Conservation (phyloP, 345 rosid species). For the Camelina sativa region DNA sequence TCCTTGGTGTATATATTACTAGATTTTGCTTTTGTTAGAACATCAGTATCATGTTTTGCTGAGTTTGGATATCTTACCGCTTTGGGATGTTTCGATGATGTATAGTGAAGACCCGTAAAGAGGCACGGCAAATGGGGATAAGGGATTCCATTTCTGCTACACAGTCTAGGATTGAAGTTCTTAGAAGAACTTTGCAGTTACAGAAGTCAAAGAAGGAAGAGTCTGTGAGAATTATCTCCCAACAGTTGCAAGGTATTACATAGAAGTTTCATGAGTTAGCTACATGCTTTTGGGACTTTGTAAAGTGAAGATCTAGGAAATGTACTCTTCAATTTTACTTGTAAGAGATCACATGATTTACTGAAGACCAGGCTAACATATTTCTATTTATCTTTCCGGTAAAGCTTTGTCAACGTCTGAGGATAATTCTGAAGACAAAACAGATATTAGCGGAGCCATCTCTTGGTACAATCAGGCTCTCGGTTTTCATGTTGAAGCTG, state of each 20-base stretch:
- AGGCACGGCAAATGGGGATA: constrained; percentile 69
- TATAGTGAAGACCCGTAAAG: constrained; percentile 80
- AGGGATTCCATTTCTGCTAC: constrained; percentile 68
- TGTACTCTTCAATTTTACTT: constrained; percentile 21
- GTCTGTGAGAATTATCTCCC: constrained; percentile 55
- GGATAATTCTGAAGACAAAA: constrained; percentile 52
- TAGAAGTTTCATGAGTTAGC: constrained; percentile 12
- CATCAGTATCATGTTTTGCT: constrained; percentile 11
- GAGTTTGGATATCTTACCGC: not conserved
- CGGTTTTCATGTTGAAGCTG: constrained; percentile 82
- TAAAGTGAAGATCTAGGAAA: not conserved
- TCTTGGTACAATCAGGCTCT: constrained; percentile 84
- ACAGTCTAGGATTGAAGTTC: constrained; percentile 62
- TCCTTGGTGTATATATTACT: not conserved
- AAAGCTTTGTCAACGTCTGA: constrained; percentile 53
- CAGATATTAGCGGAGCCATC: constrained; percentile 66
- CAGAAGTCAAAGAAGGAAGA: constrained; percentile 77
- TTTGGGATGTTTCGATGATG: constrained; percentile 16
- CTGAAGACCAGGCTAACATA: constrained; percentile 17
- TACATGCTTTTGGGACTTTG: constrained; percentile 5
- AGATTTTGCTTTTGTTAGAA: not conserved
- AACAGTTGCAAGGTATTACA: constrained; percentile 59
- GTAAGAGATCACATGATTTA: constrained; percentile 10
- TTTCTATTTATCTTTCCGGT: not conserved
- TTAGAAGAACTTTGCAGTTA: constrained; percentile 57